Conservation (phyloP, 371 early-diverging fungal species). For the Thermomucor indicae-seudaticae region DNA sequence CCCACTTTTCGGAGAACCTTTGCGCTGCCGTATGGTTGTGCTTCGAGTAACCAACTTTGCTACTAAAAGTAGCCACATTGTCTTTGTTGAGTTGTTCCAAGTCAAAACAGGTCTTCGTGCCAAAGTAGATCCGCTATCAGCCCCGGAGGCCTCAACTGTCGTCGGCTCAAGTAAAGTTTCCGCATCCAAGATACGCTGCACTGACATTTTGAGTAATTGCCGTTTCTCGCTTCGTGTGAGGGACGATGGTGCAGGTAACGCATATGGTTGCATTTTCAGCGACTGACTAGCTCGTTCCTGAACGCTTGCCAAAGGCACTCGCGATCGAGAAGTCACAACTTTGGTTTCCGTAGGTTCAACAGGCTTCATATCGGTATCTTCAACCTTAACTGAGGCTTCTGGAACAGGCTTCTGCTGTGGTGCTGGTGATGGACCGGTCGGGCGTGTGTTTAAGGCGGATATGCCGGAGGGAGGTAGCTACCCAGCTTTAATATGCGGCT, state of each 20-base stretch:
- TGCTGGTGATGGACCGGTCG: not conserved
- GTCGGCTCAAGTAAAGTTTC: constrained; percentile 12
- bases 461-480: constrained; percentile 8
- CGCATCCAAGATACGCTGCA: constrained; percentile 36
- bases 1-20: not conserved
- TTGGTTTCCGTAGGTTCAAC: constrained; percentile 3
- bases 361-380: not conserved
- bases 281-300: constrained; percentile 43
- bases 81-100: constrained; percentile 12
- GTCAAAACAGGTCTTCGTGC: not conserved
- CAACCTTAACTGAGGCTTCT: not conserved
- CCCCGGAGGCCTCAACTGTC: not conserved
- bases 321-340: not conserved
- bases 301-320: constrained; percentile 31
- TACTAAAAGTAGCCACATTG: constrained; percentile 26
- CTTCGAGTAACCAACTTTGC: constrained; percentile 32
- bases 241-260: constrained; percentile 16
- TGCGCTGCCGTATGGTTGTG: constrained; percentile 2
- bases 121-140: no score
- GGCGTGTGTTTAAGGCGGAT: not conserved
- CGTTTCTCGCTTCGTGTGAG: constrained; percentile 13
- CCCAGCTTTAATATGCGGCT: no score
- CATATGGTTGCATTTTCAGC: constrained; percentile 40
- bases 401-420: not conserved
- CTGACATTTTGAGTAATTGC: constrained; percentile 27